Evolutionary conservation across 257 asterid genomes (phyloP).

Genomic region (Capsicum rhomboideum): DNA sequence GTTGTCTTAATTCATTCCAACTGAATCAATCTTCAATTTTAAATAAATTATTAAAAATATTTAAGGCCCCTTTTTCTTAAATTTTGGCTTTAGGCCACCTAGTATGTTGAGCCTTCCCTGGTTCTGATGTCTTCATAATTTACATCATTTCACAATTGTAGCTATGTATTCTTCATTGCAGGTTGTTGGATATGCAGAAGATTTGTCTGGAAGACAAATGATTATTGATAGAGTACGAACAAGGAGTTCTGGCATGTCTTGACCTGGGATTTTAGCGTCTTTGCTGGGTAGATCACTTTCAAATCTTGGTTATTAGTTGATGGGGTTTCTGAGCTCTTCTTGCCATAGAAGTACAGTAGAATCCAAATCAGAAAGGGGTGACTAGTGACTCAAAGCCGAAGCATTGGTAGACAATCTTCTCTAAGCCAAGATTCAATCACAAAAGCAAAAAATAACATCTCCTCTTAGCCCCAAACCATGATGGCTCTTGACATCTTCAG

Average conservation of each 20-base stretch:
- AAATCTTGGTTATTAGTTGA: not conserved
- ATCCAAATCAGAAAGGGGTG: not conserved
- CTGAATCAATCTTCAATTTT: no score
- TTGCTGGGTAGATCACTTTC: not conserved
- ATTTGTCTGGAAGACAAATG: conserved; percentile 92
- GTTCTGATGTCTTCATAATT: not conserved
- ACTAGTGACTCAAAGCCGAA: not conserved
- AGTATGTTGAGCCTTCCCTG: no score
- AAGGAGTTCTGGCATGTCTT: conserved; percentile 46
- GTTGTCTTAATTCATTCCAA: no score
- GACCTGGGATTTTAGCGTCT: conserved; percentile 5
- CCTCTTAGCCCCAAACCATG: not conserved
- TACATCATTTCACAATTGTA: not conserved
- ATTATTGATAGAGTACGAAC: conserved; percentile 85
- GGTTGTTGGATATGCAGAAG: conserved; percentile 96
- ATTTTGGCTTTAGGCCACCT: no score
- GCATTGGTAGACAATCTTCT: not conserved
- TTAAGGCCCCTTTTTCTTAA: no score
- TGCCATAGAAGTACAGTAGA: not conserved
- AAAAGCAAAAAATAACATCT: not conserved
- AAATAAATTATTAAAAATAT: no score
- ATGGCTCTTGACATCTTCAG: not conserved
- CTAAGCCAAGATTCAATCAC: not conserved
- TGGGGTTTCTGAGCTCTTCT: not conserved
- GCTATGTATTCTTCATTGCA: conserved; percentile 16